phyloP scores from a whole-genome alignment of 495 filamentous ascomycete species.

The Hypoxylon lienhwacheense region DNA sequence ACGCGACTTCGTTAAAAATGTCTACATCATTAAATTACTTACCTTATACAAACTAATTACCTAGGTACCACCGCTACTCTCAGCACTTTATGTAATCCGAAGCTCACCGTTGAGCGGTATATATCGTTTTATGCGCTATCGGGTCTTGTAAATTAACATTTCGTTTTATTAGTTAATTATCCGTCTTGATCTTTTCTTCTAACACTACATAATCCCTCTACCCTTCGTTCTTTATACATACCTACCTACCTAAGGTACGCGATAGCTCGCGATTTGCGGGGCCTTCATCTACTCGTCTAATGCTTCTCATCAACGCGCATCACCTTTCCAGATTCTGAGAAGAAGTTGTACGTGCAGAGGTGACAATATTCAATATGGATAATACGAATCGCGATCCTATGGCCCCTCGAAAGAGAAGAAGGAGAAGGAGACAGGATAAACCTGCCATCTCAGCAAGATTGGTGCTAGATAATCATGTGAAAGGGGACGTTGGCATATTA shows the following conservation, averaged over 20 bases:
- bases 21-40: too few relatives aligned
- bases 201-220: too few relatives aligned
- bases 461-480: conserved; percentile 81
- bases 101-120: too few relatives aligned
- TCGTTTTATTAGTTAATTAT: too few relatives aligned
- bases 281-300: conserved; percentile 17
- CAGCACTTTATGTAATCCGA: too few relatives aligned
- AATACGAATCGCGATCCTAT: conserved; percentile 26
- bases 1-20: too few relatives aligned
- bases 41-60: too few relatives aligned
- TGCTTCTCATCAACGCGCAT: conserved; percentile 21
- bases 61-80: too few relatives aligned
- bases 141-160: too few relatives aligned
- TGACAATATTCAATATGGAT: too few relatives aligned
- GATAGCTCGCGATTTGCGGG: conserved; percentile 28
- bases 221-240: conserved; percentile 3
- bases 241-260: conserved; percentile 1
- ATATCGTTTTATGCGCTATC: too few relatives aligned
- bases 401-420: conserved; percentile 42
- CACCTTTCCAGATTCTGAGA: conserved; percentile 4
- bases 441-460: conserved; percentile 55
- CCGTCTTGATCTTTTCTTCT: too few relatives aligned
- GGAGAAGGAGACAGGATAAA: conserved; percentile 60
- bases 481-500: conserved; percentile 83
- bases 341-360: conserved; percentile 16